These are phyloP conservation scores for Sherardia arvensis DNA, from an alignment of 257 asterid genomes.

Conservation along the genomic window DNA sequence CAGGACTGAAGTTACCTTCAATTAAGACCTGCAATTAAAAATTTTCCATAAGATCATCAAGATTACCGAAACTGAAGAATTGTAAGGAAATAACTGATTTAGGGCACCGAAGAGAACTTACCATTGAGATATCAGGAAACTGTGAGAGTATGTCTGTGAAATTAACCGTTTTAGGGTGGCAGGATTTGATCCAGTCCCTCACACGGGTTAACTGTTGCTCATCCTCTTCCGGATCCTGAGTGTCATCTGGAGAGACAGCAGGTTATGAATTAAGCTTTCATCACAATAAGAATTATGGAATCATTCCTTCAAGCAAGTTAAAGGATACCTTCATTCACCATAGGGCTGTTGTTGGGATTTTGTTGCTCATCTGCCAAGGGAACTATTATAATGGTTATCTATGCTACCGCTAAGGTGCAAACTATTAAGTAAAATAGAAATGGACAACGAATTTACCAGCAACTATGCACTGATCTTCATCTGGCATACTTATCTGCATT, in stretches of 20 bases:
- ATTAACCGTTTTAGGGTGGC: conserved; percentile 60
- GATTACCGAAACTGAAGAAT: not conserved
- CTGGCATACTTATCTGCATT: conserved; percentile 58
- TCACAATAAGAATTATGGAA: conserved; percentile 9
- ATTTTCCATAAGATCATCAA: not conserved
- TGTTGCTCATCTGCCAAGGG: conserved; percentile 38
- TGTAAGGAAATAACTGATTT: not conserved
- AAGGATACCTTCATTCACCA: conserved; percentile 48
- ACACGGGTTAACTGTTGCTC: conserved; percentile 58
- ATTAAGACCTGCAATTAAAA: conserved; percentile 47
- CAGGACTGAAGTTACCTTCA: conserved; percentile 56
- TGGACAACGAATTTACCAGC: conserved; percentile 28
- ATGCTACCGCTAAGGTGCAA: not conserved
- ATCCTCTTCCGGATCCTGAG: conserved; percentile 82
- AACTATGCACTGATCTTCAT: conserved; percentile 60
- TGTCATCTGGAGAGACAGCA: conserved; percentile 42
- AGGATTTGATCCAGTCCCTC: conserved; percentile 71
- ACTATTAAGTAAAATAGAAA: too few relatives aligned
- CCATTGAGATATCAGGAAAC: conserved; percentile 81
- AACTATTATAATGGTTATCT: not conserved
- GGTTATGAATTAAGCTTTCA: conserved; percentile 12
- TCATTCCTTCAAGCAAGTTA: conserved; percentile 4
- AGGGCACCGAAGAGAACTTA: conserved; percentile 20
- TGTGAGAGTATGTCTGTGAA: conserved; percentile 61
- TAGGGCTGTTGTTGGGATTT: conserved; percentile 27